Evolutionary conservation across 2,329 filamentous ascomycete species (phyloP).

Genomic region (Hymenoscyphus fraxineus): DNA sequence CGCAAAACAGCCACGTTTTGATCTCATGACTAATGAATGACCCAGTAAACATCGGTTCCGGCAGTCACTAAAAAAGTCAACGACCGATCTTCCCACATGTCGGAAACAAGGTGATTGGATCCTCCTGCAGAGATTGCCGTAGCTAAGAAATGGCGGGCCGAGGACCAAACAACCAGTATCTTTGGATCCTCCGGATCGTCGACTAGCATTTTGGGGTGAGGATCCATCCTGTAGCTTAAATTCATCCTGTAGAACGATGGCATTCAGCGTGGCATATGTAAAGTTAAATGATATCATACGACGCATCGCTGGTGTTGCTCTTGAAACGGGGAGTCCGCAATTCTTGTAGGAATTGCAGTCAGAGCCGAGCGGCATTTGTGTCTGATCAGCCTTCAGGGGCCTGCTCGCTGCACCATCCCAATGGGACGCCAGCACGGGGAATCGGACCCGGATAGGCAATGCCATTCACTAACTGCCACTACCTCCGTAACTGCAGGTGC

Average conservation of each 20-base stretch:
- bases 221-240: not conserved
- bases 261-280: not conserved
- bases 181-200: not conserved
- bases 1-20: not conserved
- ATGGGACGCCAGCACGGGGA: too few species aligned
- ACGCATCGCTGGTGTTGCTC: not conserved
- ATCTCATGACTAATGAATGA: not conserved
- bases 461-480: too few species aligned
- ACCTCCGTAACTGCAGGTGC: too few species aligned
- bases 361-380: too few species aligned
- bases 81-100: not conserved
- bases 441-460: too few species aligned
- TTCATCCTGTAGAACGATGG: not conserved
- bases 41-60: not conserved
- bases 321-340: not conserved
- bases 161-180: not conserved
- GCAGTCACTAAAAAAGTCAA: not conserved
- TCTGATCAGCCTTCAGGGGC: too few species aligned
- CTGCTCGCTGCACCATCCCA: too few species aligned
- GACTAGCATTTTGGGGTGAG: not conserved
- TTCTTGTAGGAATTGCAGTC: not conserved
- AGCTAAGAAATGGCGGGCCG: not conserved
- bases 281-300: not conserved
- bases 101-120: not conserved
- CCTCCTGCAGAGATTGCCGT: not conserved